Evolutionary conservation across 768 basidiomycete species (phyloP).

Genomic region (Amanita muscaria): DNA sequence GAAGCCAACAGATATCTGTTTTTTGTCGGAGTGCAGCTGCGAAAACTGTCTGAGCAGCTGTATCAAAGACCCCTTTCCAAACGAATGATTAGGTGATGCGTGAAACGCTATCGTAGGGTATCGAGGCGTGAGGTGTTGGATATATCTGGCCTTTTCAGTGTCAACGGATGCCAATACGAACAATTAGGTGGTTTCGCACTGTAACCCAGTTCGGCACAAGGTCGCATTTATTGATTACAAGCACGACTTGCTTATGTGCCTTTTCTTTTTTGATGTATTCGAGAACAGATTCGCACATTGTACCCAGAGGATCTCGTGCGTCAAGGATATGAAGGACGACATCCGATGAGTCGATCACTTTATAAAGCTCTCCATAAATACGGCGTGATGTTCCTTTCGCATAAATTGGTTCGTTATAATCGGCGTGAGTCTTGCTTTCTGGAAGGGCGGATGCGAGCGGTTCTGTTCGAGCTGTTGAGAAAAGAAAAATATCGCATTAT

Average conservation of each 20-base stretch:
- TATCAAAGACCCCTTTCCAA: conserved; percentile 97
- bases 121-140: conserved; percentile 87
- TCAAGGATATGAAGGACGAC: conserved; percentile 93
- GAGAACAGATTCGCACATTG: conserved; percentile 88
- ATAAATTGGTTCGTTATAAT: conserved; percentile 85
- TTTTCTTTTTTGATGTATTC: conserved; percentile 95
- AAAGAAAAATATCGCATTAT: neutral
- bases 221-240: conserved; percentile 97
- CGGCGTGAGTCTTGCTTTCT: conserved; percentile 60
- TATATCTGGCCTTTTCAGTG: conserved; percentile 73
- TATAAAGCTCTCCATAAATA: conserved; percentile 97
- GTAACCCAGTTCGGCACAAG: conserved; percentile 99
- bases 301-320: conserved; percentile 91
- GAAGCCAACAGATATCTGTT: conserved; percentile 97
- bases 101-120: conserved; percentile 98
- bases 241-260: conserved; percentile 92
- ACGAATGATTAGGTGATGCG: conserved; percentile 97
- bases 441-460: conserved; percentile 39
- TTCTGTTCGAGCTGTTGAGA: conserved; percentile 22
- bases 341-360: conserved; percentile 98
- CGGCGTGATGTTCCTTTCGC: conserved; percentile 91
- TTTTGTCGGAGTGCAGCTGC: conserved; percentile 95
- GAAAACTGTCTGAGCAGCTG: conserved; percentile 95
- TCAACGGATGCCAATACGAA: conserved; percentile 4
- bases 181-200: conserved; percentile 34